A percentile compares a stretch with the other conserved stretches of the same genome.
phyloP scores from a whole-genome alignment of 2,329 filamentous ascomycete species.

The Paecilomyces niveus region DNA sequence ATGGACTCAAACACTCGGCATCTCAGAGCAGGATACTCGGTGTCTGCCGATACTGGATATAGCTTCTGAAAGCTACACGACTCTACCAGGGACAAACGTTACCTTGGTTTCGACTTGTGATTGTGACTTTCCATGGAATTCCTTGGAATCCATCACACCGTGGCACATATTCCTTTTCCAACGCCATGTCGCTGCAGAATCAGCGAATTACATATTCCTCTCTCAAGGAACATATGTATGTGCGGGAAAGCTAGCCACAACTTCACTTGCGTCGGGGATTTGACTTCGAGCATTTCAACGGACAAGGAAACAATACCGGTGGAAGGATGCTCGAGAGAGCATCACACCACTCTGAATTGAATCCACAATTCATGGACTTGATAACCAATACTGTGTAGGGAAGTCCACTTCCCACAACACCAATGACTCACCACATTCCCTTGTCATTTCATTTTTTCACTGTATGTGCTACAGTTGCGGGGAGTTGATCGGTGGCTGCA shows the following conservation, averaged over 20 bases:
- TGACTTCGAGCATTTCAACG: background rate
- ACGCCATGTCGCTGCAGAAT: background rate
- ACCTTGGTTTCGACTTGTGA: background rate
- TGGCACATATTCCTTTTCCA: background rate
- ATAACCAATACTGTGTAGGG: background rate
- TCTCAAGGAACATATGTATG: background rate
- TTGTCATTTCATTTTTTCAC: background rate
- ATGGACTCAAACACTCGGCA: background rate
- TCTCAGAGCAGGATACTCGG: background rate
- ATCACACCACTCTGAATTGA: background rate
- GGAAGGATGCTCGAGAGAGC: background rate
- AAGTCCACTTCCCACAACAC: background rate
- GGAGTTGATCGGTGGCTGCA: background rate
- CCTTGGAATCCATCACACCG: background rate
- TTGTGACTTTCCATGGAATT: background rate
- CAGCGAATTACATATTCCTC: background rate
- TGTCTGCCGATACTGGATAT: background rate
- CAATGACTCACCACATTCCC: background rate
- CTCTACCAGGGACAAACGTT: background rate
- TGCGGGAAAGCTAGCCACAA: background rate
- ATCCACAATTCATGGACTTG: background rate
- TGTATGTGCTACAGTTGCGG: background rate
- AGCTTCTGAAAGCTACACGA: background rate
- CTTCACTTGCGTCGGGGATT: background rate
- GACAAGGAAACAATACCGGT: background rate